Conservation (phyloP, 768 basidiomycete species). For the Boletus subparvulus region DNA sequence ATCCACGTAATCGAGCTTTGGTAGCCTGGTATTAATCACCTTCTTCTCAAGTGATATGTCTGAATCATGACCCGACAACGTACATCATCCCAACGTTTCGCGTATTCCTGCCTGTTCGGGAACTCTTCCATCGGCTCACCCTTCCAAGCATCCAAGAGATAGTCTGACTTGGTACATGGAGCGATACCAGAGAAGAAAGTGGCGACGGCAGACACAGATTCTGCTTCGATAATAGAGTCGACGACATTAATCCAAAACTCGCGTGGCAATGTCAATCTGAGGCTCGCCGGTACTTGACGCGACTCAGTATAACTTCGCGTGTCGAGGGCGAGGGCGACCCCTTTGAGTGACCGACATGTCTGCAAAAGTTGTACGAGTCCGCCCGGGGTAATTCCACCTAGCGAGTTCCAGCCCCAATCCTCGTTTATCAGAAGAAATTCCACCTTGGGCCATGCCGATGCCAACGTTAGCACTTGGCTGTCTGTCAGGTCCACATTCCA, state of each 20-base stretch:
- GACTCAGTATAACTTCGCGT: background rate
- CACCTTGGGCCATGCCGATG: conserved; percentile 3
- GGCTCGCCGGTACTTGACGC: background rate
- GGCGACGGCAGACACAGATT: background rate
- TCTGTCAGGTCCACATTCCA: conserved; percentile 1
- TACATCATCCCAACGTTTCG: too few relatives aligned
- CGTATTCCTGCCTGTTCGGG: too few relatives aligned
- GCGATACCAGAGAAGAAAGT: background rate
- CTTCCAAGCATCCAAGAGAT: too few relatives aligned
- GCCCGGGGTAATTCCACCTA: background rate
- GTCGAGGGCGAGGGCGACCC: conserved; percentile 5
- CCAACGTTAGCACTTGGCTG: background rate
- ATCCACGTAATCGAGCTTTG: too few relatives aligned
- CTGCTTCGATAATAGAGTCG: background rate
- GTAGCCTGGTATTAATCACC: too few relatives aligned
- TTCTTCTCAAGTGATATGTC: too few relatives aligned
- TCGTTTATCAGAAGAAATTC: background rate
- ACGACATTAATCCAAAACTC: background rate
- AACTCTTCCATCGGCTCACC: too few relatives aligned
- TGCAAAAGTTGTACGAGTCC: background rate
- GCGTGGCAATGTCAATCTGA: background rate
- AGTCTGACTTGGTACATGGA: too few relatives aligned
- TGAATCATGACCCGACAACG: too few relatives aligned
- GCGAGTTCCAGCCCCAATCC: conserved; percentile 1
- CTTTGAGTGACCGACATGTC: background rate